These are phyloP conservation scores for Saccharomycopsis sp. DNA, from an alignment of 805 yeast genomes.

Conservation along the genomic window DNA sequence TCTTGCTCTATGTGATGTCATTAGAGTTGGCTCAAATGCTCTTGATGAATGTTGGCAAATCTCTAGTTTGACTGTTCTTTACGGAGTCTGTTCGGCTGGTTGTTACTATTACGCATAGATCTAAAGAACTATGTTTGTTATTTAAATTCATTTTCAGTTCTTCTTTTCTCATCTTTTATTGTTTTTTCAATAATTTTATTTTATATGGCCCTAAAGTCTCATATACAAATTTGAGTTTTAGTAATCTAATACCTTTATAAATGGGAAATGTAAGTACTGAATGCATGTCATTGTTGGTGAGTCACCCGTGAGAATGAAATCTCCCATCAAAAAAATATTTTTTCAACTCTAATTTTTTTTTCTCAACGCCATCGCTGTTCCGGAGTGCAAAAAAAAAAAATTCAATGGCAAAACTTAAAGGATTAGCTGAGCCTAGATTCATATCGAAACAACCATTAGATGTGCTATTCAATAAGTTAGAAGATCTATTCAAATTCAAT, in stretches of 20 bases:
- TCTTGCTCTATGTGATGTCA: constrained; percentile 10
- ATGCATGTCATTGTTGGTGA: no score
- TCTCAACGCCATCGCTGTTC: background rate
- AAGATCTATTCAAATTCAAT: constrained; percentile 15
- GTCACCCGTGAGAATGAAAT: background rate
- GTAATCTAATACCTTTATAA: no score
- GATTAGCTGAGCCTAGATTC: constrained; percentile 24
- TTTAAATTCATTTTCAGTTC: background rate
- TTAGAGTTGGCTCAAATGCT: constrained; percentile 12
- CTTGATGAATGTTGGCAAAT: constrained; percentile 16
- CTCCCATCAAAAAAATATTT: background rate
- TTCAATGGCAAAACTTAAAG: constrained; percentile 10
- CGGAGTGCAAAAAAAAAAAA: background rate
- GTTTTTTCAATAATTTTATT: background rate
- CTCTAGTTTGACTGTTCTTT: constrained; percentile 14
- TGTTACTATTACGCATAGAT: constrained; percentile 9
- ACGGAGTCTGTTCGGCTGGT: constrained; percentile 17
- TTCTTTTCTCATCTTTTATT: background rate
- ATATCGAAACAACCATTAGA: constrained; percentile 30
- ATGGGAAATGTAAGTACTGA: no score
- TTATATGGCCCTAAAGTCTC: background rate
- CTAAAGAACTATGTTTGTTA: background rate
- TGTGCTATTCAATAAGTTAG: constrained; percentile 27
- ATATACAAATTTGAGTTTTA: background rate
- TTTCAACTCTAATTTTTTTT: background rate